Conservation (phyloP, 257 asterid genomes). For the Solanum microdontum region DNA sequence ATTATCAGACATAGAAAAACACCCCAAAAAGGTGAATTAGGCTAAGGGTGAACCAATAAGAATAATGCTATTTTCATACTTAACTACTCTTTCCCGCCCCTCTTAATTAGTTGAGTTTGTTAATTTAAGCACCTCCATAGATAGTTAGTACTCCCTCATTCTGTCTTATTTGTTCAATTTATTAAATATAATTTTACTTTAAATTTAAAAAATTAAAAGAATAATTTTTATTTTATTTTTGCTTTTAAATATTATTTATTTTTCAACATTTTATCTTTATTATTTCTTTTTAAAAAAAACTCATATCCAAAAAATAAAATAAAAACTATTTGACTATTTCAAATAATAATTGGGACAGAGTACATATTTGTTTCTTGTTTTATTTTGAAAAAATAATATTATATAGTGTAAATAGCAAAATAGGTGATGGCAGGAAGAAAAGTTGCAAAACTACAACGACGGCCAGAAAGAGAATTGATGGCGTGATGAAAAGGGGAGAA, state of each 20-base stretch:
- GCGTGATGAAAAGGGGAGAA: not conserved
- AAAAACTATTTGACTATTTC: not conserved
- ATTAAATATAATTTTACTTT: too few relatives aligned
- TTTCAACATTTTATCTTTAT: not conserved
- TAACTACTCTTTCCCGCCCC: not conserved
- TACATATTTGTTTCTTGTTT: not conserved
- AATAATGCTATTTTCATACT: not conserved
- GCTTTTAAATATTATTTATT: too few relatives aligned
- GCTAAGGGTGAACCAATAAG: not conserved
- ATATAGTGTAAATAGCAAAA: not conserved
- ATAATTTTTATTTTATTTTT: too few relatives aligned
- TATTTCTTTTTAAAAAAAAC: not conserved
- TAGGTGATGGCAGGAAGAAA: not conserved
- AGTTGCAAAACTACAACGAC: not conserved
- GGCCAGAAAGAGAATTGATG: not conserved
- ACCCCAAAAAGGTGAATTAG: not conserved
- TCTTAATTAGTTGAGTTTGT: not conserved
- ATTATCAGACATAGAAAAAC: not conserved
- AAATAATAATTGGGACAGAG: not conserved
- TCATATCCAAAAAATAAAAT: not conserved
- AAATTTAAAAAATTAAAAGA: too few relatives aligned
- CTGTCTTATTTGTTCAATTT: too few relatives aligned
- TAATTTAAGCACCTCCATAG: not conserved
- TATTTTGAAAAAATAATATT: not conserved
- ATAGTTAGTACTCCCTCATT: not conserved